phyloP scores from a whole-genome alignment of 345 rosid species.

The Hibiscus trionum region DNA sequence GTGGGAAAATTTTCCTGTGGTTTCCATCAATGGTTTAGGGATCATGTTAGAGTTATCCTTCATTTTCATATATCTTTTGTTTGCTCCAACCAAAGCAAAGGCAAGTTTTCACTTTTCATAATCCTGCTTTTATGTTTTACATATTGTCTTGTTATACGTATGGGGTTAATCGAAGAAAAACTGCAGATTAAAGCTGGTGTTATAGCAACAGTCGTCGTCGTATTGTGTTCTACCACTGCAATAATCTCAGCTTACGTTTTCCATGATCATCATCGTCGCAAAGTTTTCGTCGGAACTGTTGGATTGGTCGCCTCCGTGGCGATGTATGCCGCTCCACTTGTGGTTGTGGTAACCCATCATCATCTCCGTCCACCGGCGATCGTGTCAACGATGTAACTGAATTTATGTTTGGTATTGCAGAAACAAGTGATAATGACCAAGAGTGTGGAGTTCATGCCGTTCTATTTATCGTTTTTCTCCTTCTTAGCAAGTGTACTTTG shows the following conservation, averaged over 20 bases:
- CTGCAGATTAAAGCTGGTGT: not conserved
- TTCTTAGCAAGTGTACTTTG: slow-evolving; percentile 61
- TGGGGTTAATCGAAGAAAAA: too few relatives aligned
- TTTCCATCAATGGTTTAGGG: slow-evolving; percentile 71
- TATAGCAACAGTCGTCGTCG: not conserved
- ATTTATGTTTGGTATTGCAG: slow-evolving; percentile 31
- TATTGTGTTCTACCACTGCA: slow-evolving; percentile 14
- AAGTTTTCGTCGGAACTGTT: slow-evolving; percentile 57
- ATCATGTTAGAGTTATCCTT: slow-evolving; percentile 58
- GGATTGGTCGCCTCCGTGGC: slow-evolving; percentile 19
- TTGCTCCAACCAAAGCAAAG: slow-evolving; percentile 32
- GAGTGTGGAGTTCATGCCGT: slow-evolving; percentile 93
- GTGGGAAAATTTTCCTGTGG: slow-evolving; percentile 74
- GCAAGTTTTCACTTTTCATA: not conserved
- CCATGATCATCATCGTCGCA: slow-evolving; percentile 59
- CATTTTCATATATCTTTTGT: slow-evolving; percentile 46
- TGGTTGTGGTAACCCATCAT: not conserved
- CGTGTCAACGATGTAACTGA: not conserved
- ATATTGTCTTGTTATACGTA: too few relatives aligned
- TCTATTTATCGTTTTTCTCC: slow-evolving; percentile 71
- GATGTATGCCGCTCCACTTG: slow-evolving; percentile 1
- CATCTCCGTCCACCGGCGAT: too few relatives aligned
- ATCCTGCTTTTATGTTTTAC: not conserved
- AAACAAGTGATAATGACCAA: slow-evolving; percentile 60
- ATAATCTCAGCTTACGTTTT: slow-evolving; percentile 36